A percentile compares a stretch with the other conserved stretches of the same genome.
Conservation (phyloP, 257 asterid species). For the Nicotiana tabacum region DNA sequence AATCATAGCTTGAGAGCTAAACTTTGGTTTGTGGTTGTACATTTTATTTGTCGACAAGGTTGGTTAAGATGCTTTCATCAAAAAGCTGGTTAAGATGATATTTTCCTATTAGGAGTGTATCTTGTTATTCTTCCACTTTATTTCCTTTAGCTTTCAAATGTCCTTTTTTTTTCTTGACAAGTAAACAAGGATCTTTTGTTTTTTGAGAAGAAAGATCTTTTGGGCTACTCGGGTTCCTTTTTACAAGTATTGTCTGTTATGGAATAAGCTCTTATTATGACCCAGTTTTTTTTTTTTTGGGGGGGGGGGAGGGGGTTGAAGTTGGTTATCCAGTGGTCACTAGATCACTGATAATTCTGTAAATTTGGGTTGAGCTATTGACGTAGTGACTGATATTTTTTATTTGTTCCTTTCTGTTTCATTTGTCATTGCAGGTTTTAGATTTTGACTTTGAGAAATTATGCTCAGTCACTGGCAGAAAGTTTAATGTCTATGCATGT, state of each 20-base stretch:
- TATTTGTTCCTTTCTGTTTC: not conserved
- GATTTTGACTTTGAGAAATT: conserved; percentile 90
- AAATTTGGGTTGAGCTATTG: not conserved
- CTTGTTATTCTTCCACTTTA: not conserved
- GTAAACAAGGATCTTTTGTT: not conserved
- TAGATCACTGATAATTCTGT: not conserved
- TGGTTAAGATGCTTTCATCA: too few relatives aligned
- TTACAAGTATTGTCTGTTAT: not conserved
- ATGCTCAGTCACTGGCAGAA: conserved; percentile 81
- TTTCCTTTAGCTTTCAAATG: not conserved
- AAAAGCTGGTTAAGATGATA: not conserved
- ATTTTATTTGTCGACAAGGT: not conserved
- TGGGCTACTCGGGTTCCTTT: not conserved
- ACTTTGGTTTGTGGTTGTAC: not conserved
- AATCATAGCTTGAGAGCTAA: not conserved
- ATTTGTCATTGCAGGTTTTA: conserved; percentile 60
- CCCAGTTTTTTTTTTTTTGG: too few relatives aligned
- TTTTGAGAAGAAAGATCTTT: not conserved
- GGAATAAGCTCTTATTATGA: not conserved
- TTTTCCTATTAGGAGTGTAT: not conserved
- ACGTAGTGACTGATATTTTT: not conserved
- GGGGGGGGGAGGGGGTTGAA: too few relatives aligned
- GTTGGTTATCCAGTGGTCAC: too few relatives aligned
- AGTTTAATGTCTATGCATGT: conserved; percentile 86
- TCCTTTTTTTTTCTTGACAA: too few relatives aligned